Evolutionary conservation across 2,329 filamentous ascomycete species (phyloP).

Genomic region (Cercospora sesami): DNA sequence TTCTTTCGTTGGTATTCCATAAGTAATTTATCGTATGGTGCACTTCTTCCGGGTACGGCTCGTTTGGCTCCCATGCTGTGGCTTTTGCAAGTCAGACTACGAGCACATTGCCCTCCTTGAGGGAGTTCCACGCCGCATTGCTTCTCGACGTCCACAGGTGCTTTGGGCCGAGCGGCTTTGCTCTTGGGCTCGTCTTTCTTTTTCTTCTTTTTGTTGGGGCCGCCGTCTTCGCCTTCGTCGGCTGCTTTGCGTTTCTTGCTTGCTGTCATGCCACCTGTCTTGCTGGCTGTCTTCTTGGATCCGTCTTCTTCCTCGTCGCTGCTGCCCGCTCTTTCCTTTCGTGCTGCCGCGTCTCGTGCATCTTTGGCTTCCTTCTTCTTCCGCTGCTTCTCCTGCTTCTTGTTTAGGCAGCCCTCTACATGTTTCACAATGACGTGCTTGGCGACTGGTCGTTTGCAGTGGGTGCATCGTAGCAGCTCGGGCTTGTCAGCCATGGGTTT

Average conservation of each 20-base stretch:
- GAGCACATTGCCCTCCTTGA: constrained; percentile 81
- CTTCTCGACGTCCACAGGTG: constrained; percentile 86
- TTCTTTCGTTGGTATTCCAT: constrained; percentile 80
- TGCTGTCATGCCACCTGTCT: constrained; percentile 35
- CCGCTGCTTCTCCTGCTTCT: constrained; percentile 69
- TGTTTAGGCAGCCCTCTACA: constrained; percentile 77
- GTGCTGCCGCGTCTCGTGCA: constrained; percentile 51
- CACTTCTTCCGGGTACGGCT: constrained; percentile 76
- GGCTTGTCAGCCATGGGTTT: constrained; percentile 76
- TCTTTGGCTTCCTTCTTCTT: constrained; percentile 65
- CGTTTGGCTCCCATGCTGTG: constrained; percentile 93
- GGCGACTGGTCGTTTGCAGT: constrained; percentile 86
- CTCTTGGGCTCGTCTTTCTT: constrained; percentile 45
- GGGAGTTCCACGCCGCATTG: constrained; percentile 85
- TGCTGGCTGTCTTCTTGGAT: constrained; percentile 35
- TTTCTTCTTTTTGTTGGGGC: constrained; percentile 84
- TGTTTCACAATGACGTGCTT: constrained; percentile 74
- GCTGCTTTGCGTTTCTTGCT: constrained; percentile 50
- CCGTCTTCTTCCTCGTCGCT: constrained; percentile 43
- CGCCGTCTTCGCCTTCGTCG: constrained; percentile 66
- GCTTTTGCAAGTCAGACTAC: constrained; percentile 85
- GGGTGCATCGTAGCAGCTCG: constrained; percentile 80
- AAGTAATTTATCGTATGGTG: constrained; percentile 88
- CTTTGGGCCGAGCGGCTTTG: constrained; percentile 79
- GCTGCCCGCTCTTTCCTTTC: constrained; percentile 45